A percentile compares a stretch with the other conserved stretches of the same genome.
Conservation (phyloP, 2,329 filamentous ascomycete genomes). For the Coccinonectria pachysandricola region DNA sequence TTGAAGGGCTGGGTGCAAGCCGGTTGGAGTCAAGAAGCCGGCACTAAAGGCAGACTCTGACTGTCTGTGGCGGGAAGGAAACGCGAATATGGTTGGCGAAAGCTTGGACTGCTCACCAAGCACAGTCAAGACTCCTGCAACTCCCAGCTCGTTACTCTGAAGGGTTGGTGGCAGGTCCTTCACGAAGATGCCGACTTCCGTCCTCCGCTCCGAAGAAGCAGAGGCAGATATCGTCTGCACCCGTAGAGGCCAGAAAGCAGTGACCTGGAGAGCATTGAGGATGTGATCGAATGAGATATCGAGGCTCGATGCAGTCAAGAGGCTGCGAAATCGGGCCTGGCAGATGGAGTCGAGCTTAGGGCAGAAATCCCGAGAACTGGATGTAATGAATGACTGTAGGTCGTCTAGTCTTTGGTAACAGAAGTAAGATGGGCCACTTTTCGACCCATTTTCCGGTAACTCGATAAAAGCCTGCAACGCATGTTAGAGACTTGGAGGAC, state of each 20-base stretch:
- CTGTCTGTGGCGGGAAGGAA: constrained; percentile 67
- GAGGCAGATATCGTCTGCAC: constrained; percentile 31
- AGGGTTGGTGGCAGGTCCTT: constrained; percentile 47
- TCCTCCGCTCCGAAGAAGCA: constrained; percentile 37
- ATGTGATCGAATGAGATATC: constrained; percentile 70
- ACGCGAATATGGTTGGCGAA: constrained; percentile 71
- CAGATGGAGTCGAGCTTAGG: constrained; percentile 36
- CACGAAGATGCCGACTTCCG: constrained; percentile 74
- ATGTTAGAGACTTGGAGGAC: constrained; percentile 4
- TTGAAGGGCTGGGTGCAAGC: constrained; percentile 73
- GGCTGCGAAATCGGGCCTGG: constrained; percentile 30
- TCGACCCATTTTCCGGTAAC: constrained; percentile 21
- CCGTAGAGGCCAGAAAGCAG: constrained; percentile 50
- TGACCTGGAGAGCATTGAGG: constrained; percentile 54
- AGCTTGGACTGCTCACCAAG: constrained; percentile 64
- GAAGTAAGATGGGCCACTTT: constrained; percentile 48
- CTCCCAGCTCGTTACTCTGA: constrained; percentile 63
- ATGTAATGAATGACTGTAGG: constrained; percentile 43
- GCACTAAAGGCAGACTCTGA: constrained; percentile 47
- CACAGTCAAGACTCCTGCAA: constrained; percentile 70
- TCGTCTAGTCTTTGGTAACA: constrained; percentile 58
- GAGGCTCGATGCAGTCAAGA: constrained; percentile 48
- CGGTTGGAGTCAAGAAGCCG: constrained; percentile 59
- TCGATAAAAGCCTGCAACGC: constrained; percentile 49
- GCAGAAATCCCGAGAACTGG: constrained; percentile 45